A percentile compares a stretch with the other conserved stretches of the same genome.
Conservation (phyloP, 2,329 filamentous ascomycete species). For the Davidsoniella virescens region DNA sequence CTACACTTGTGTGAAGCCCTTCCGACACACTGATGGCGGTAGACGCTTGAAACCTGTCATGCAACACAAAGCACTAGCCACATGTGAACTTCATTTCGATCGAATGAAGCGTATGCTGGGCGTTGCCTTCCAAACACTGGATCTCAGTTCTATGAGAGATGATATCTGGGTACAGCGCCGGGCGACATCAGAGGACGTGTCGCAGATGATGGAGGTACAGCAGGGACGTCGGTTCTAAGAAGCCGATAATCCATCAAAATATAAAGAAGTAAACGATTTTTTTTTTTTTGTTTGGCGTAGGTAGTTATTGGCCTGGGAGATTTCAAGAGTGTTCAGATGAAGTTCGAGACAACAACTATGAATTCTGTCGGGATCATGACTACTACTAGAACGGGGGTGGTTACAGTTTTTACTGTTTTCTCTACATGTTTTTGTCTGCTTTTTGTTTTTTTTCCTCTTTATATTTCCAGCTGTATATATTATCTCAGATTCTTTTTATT, state of each 20-base stretch:
- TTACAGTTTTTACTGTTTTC: no score
- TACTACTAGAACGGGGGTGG: no score
- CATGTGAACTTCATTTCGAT: conserved; percentile 62
- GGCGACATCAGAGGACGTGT: conserved; percentile 1
- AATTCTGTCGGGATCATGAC: no score
- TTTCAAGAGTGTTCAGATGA: not conserved
- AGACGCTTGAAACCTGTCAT: conserved; percentile 41
- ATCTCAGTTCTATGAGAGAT: conserved; percentile 3
- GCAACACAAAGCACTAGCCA: conserved; percentile 42
- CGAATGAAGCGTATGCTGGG: conserved; percentile 63
- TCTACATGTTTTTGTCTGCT: no score
- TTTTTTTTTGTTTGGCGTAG: not conserved
- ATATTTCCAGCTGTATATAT: no score
- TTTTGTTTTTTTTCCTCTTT: no score
- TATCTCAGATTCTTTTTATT: not conserved
- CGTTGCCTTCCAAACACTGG: conserved; percentile 26
- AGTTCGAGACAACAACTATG: not conserved
- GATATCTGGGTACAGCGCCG: conserved; percentile 11
- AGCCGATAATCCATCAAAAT: not conserved
- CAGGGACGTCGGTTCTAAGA: conserved; percentile 7
- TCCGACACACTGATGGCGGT: conserved; percentile 44
- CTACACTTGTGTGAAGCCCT: conserved; percentile 44
- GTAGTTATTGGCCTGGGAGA: not conserved
- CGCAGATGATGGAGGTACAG: conserved; percentile 5
- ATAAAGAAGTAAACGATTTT: not conserved